A percentile compares a stretch with the other conserved stretches of the same genome.
phyloP scores from a whole-genome alignment of 2,329 filamentous ascomycete genomes.

The Nigrospora osmanthi region DNA sequence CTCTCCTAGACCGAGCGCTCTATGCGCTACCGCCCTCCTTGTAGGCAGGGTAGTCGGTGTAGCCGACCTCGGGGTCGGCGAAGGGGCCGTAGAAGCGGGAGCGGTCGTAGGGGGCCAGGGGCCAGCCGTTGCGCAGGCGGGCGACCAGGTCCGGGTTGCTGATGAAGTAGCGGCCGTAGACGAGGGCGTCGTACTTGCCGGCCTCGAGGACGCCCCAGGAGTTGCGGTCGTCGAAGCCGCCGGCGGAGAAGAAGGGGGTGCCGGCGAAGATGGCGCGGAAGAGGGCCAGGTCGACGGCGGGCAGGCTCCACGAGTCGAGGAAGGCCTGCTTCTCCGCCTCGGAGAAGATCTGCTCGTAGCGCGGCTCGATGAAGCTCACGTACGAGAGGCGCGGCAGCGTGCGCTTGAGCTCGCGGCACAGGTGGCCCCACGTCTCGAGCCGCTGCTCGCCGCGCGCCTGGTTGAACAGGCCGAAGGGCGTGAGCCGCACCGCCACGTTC shows the following conservation, averaged over 20 bases:
- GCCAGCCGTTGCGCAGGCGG: slow-evolving; percentile 25
- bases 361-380: slow-evolving; percentile 40
- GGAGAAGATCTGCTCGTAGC: slow-evolving; percentile 32
- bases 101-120: slow-evolving; percentile 30
- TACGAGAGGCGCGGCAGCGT: slow-evolving; percentile 29
- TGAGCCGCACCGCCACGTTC: slow-evolving; percentile 17
- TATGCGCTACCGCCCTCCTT: slow-evolving; percentile 3
- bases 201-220: slow-evolving; percentile 14
- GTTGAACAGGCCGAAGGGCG: slow-evolving; percentile 37
- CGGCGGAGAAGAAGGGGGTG: slow-evolving; percentile 15
- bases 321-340: slow-evolving; percentile 28
- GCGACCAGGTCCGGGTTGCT: slow-evolving; percentile 36
- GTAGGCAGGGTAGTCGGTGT: slow-evolving; percentile 22
- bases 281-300: slow-evolving; percentile 17
- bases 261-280: slow-evolving; percentile 18
- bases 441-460: slow-evolving; percentile 35
- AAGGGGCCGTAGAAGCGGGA: slow-evolving; percentile 22
- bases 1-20: too few species aligned
- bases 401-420: slow-evolving; percentile 29
- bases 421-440: slow-evolving; percentile 36
- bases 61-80: slow-evolving; percentile 20
- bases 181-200: slow-evolving; percentile 21
- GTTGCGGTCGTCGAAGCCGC: slow-evolving; percentile 18
- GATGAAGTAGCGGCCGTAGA: slow-evolving; percentile 36
- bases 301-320: slow-evolving; percentile 19